phyloP scores from a whole-genome alignment of 768 basidiomycete genomes.

The Podaxis sp. region DNA sequence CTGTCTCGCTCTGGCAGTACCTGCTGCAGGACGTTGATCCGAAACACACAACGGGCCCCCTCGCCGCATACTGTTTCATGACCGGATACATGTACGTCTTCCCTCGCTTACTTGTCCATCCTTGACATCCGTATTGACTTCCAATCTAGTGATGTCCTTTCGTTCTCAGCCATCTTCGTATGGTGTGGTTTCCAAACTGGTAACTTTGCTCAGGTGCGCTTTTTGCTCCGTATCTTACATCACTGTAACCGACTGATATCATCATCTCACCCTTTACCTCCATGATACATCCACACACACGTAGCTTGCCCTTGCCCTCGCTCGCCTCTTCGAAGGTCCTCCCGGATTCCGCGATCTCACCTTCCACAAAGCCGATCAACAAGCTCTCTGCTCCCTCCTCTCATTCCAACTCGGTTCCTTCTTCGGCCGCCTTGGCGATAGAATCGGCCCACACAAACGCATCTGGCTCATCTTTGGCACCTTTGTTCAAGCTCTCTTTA shows the following conservation, averaged over 20 bases:
- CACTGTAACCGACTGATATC: background rate
- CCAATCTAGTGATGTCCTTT: conserved; percentile 59
- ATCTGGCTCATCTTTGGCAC: conserved; percentile 74
- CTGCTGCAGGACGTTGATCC: conserved; percentile 51
- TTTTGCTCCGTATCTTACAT: background rate
- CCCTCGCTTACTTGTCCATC: background rate
- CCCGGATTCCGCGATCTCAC: conserved; percentile 46
- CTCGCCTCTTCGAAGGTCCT: conserved; percentile 67
- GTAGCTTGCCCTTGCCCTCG: conserved; percentile 78
- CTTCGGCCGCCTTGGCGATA: conserved; percentile 83
- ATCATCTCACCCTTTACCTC: background rate
- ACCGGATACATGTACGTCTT: conserved; percentile 67
- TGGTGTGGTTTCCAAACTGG: conserved; percentile 90
- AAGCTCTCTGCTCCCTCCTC: conserved; percentile 78
- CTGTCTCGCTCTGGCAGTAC: conserved; percentile 34
- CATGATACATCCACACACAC: too few relatives aligned
- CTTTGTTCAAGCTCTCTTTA: conserved; percentile 72
- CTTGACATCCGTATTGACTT: background rate
- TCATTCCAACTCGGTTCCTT: conserved; percentile 79
- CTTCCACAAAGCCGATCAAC: conserved; percentile 82
- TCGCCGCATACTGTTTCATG: conserved; percentile 73
- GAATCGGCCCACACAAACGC: conserved; percentile 70
- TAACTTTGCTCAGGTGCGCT: conserved; percentile 63
- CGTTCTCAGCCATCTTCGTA: conserved; percentile 77
- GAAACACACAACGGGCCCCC: conserved; percentile 46